These are phyloP conservation scores for Fusarium pseudoanthophilum DNA, from an alignment of 2,329 filamentous ascomycete species.

Conservation along the genomic window DNA sequence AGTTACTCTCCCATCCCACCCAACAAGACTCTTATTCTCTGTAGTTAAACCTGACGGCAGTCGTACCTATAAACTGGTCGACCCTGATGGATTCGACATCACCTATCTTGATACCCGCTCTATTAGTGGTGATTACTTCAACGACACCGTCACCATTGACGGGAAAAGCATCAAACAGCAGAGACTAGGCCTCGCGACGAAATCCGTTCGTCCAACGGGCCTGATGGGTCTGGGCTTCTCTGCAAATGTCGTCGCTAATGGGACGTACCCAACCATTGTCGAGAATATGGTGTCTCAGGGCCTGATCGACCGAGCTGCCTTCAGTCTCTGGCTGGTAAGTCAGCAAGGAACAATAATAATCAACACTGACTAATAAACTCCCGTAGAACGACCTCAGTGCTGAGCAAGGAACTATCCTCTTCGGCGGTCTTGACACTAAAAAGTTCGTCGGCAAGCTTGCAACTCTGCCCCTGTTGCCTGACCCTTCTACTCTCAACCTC, in stretches of 20 bases:
- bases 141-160: constrained; percentile 65
- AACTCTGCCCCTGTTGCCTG: constrained; percentile 58
- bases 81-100: constrained; percentile 64
- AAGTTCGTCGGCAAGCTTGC: constrained; percentile 71
- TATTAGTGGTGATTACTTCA: constrained; percentile 67
- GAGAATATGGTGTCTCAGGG: constrained; percentile 71
- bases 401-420: constrained; percentile 76
- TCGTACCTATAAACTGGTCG: constrained; percentile 59
- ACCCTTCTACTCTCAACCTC: constrained; percentile 53
- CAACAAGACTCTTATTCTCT: not conserved
- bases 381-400: constrained; percentile 68
- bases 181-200: constrained; percentile 65
- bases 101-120: constrained; percentile 68
- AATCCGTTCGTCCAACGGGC: constrained; percentile 62
- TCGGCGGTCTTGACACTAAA: constrained; percentile 80
- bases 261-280: constrained; percentile 68
- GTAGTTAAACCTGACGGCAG: constrained; percentile 57
- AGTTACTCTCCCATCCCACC: not conserved
- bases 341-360: not conserved
- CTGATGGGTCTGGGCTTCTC: constrained; percentile 70
- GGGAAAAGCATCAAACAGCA: constrained; percentile 59
- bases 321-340: constrained; percentile 71
- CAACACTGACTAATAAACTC: constrained; percentile 8
- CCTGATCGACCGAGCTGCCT: constrained; percentile 70
- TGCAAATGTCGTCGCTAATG: constrained; percentile 58